phyloP scores from a whole-genome alignment of 2,329 filamentous ascomycete species.

The Cladophialophora psammophila region DNA sequence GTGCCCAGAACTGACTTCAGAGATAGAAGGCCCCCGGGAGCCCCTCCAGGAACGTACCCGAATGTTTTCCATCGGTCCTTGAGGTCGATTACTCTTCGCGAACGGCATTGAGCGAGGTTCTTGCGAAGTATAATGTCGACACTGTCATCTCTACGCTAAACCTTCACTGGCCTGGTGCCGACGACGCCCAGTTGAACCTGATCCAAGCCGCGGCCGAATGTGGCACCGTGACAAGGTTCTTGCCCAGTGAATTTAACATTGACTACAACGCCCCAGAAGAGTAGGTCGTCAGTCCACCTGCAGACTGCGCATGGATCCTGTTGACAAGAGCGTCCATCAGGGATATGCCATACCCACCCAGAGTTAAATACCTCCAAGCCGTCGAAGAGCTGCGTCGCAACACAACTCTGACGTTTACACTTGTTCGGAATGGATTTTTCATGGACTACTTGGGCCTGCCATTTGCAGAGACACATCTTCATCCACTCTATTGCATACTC shows the following conservation, averaged over 20 bases:
- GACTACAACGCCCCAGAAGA: too few relatives aligned
- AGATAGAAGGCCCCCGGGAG: too few relatives aligned
- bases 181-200: constrained; percentile 52
- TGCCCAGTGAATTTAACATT: constrained; percentile 56
- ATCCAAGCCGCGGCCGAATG: constrained; percentile 55
- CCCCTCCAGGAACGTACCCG: too few relatives aligned
- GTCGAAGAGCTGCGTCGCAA: too few relatives aligned
- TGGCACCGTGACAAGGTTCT: constrained; percentile 49
- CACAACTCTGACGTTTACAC: too few relatives aligned
- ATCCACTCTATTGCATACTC: constrained; percentile 51
- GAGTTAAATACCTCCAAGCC: too few relatives aligned
- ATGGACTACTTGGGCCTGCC: constrained; percentile 57
- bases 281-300: constrained; percentile 23
- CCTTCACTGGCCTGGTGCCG: constrained; percentile 43
- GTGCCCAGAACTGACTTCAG: constrained; percentile 46
- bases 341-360: too few relatives aligned
- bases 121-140: constrained; percentile 49
- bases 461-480: constrained; percentile 49
- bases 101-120: constrained; percentile 43
- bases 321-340: too few relatives aligned
- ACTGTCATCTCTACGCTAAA: constrained; percentile 56
- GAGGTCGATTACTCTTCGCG: too few relatives aligned
- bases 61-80: too few relatives aligned
- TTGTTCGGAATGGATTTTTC: constrained; percentile 54
- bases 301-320: too few relatives aligned